Conservation (phyloP, 2,329 filamentous ascomycete species). For the Alternaria conjuncta region DNA sequence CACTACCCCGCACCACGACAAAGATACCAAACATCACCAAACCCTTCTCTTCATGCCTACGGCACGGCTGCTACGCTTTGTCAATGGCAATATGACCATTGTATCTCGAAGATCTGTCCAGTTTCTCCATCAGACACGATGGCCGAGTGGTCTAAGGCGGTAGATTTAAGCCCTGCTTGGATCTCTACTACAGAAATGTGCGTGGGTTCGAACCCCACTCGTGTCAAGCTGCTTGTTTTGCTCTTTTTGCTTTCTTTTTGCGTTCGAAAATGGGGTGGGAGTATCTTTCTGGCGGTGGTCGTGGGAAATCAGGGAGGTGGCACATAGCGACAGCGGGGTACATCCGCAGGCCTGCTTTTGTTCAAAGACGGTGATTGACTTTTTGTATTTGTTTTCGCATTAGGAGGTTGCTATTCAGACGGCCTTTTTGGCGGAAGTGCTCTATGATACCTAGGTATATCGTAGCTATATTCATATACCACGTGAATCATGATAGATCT, state of each 20-base stretch:
- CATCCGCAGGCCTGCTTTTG: too few species aligned
- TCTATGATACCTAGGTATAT: too few species aligned
- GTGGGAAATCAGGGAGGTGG: too few species aligned
- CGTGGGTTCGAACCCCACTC: slow-evolving; percentile 42
- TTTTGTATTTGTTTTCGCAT: background rate
- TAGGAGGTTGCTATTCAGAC: too few species aligned
- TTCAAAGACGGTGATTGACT: background rate
- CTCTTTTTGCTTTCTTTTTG: background rate
- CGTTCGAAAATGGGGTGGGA: background rate
- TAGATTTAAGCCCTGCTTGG: slow-evolving; percentile 38
- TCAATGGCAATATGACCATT: background rate
- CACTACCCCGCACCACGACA: background rate
- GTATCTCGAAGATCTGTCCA: background rate
- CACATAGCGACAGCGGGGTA: too few species aligned
- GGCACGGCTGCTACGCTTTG: too few species aligned
- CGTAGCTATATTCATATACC: too few species aligned
- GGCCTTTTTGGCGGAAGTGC: too few species aligned
- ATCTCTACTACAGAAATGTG: slow-evolving; percentile 43
- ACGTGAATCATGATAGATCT: too few species aligned
- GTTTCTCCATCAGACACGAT: slow-evolving; percentile 30
- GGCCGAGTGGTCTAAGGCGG: slow-evolving; percentile 44
- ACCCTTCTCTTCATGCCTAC: background rate
- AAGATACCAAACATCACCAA: background rate
- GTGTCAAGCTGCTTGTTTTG: slow-evolving; percentile 24
- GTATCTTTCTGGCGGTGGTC: background rate